Base-by-base conservation (phyloP, 2,329 filamentous ascomycete species). In the Fusarium xyrophilum region DNA sequence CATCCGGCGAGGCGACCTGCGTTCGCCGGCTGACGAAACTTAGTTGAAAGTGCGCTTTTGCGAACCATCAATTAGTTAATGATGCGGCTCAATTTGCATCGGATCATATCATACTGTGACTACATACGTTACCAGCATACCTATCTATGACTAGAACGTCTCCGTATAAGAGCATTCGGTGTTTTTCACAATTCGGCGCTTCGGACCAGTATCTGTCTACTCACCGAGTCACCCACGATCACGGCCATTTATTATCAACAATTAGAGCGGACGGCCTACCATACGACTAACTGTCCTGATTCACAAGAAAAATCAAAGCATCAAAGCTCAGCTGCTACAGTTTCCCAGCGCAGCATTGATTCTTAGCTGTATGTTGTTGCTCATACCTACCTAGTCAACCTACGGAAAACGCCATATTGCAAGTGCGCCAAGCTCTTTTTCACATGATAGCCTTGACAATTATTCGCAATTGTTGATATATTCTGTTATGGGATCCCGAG, bases 1-100 rank as follows among this genome's bases (percentile, higher is more conserved):
- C 64, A 68, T 39, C 64, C 60, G 48, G 47, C 60, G 46, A 69
- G 67, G 67, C 67, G 69, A 43, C 66, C 53, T 39, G 43, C 25
- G 64, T 67, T 52, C 63, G 64, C 64, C 63, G 51, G 17, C 42
- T 51, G 47, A 61, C 38, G 10, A 60, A 36, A 64, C 30, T 17
- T 13, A 13, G 35, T 36, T 38, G 21, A 40, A 39, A 51, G 32
- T 43, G 33, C 46, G 23, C 42, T 52, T 48, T 68, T 60, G 65
- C 65, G 65, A 68, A 68, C 65, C 65, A 68, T 43, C 36, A 32
- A 40, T 42, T 19, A 40, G n/a, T 42, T 19, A 28, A 51, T 35
- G 56, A 62, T 67, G 64, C 53, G 63, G 65, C 65, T 68, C 54
- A 68, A 60, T 27, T 33, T 52, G 15, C 28, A 47, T 28, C 44